These are phyloP conservation scores for Candolleomyces eurysporus DNA, from an alignment of 768 basidiomycete species.

Conservation along the genomic window DNA sequence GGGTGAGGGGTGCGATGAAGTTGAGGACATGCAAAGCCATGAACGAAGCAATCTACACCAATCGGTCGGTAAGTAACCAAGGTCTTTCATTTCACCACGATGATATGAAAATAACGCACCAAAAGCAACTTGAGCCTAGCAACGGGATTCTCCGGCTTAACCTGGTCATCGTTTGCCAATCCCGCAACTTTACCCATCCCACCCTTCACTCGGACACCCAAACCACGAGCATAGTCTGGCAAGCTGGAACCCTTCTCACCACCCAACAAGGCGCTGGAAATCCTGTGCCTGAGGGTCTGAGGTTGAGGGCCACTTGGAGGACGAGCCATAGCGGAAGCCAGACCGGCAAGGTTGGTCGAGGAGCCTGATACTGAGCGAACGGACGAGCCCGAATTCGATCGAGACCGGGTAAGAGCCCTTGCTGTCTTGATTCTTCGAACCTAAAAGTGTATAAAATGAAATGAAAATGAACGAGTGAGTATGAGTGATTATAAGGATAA, in stretches of 20 bases:
- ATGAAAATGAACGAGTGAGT: too few species aligned
- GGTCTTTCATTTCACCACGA: neutral
- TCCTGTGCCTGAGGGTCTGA: conserved; percentile 30
- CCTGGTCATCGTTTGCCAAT: conserved; percentile 28
- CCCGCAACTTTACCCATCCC: conserved; percentile 13
- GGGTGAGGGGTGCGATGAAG: conserved; percentile 86
- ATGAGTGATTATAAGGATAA: too few species aligned
- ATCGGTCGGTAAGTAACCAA: neutral
- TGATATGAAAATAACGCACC: conserved; percentile 37
- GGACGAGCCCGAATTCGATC: conserved; percentile 31
- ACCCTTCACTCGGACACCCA: conserved; percentile 14
- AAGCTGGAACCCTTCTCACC: conserved; percentile 41
- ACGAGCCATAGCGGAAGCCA: conserved; percentile 27
- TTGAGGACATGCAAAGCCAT: conserved; percentile 89
- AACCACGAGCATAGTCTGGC: conserved; percentile 21
- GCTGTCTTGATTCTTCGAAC: conserved; percentile 70
- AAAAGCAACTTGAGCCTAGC: conserved; percentile 86
- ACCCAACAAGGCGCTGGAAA: conserved; percentile 27
- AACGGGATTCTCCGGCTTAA: conserved; percentile 73
- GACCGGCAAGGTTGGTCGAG: conserved; percentile 15
- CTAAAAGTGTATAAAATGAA: conserved; percentile 27
- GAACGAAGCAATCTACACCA: conserved; percentile 80
- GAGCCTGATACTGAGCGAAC: conserved; percentile 22
- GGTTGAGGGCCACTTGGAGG: conserved; percentile 22
- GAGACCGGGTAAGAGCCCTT: conserved; percentile 44